Base-by-base conservation (phyloP, 2,329 filamentous ascomycete genomes). In the Grosmannia clavigera region DNA sequence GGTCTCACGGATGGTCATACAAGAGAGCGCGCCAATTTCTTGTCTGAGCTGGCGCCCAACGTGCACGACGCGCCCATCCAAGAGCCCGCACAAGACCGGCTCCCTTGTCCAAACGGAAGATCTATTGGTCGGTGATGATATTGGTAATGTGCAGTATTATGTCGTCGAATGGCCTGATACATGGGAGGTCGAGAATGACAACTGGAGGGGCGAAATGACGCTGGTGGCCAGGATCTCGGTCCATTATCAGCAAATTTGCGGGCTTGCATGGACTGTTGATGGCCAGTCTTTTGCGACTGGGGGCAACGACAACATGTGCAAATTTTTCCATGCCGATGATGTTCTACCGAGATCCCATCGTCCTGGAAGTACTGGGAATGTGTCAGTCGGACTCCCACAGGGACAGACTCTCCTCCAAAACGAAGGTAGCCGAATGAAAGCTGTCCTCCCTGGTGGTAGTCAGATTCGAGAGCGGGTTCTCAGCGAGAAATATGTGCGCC, bases 241-340 rank as follows among this genome's bases (percentile, higher is more conserved):
- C 9, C 92, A 97, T 70, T 83, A 79, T 1, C 91, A 96, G 72
- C 92, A 97, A 68, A 86, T 99, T 59, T 99, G 94, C 68, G 92
- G 92, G 1, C 76, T 99, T n/a, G 82, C 88, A 3, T 97, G 92
- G 90, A 92, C 90, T 3, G 76, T 77, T 3, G 83, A 89, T 67
- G 90, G 90, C 3, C 78, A 79, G 3, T 79, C 85, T 43, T 92
- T 99, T 70, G 90, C 90, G 16, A 91, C 89, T 5, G 92, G 94
- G 7, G 90, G 89, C 29, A 97, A 99, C 69, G 94, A 99, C 75
- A 96, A 97, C 68, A 73, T 84, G 3, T 95, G 92, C 68, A 88
- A 85, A 66, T 78, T 97, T 2, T 96, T 95, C 70, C 83, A 92
- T 58, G 80, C 82, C 3, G 77, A 80, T 55, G 79, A 82, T 50